Percentiles rank a stretch among this genome's conserved stretches.
These are phyloP conservation scores for Suhomyces bolitotheri DNA, from an alignment of 1,139 yeast genomes.

Conservation along the genomic window DNA sequence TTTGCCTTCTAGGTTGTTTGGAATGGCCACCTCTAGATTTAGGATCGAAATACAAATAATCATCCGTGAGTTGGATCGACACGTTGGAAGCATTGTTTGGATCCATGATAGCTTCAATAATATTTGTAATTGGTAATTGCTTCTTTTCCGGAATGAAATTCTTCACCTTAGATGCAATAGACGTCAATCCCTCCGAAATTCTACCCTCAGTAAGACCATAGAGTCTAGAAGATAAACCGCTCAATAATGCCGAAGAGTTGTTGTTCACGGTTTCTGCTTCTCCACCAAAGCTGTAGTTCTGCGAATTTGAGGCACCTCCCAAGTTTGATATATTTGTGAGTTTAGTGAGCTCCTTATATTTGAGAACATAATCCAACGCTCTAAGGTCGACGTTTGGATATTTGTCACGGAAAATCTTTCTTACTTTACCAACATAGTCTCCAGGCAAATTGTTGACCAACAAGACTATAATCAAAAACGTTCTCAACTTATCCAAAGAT, in stretches of 20 bases:
- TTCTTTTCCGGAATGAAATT: constrained; percentile 85
- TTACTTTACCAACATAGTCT: constrained; percentile 66
- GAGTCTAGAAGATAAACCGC: constrained; percentile 73
- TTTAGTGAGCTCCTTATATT: constrained; percentile 77
- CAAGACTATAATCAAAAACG: constrained; percentile 72
- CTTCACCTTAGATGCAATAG: constrained; percentile 83
- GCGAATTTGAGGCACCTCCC: constrained; percentile 21
- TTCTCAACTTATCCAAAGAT: constrained; percentile 78
- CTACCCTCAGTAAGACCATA: constrained; percentile 86
- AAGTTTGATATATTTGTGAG: constrained; percentile 52
- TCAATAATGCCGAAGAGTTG: constrained; percentile 63
- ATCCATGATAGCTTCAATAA: constrained; percentile 89
- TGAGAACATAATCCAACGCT: constrained; percentile 71
- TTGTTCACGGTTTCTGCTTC: constrained; percentile 17
- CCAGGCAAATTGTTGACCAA: constrained; percentile 55
- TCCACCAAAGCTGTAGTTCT: constrained; percentile 18
- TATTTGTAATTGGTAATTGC: constrained; percentile 83
- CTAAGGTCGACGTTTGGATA: constrained; percentile 61
- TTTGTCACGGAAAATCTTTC: constrained; percentile 54
- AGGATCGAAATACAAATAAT: constrained; percentile 88
- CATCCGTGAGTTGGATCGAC: constrained; percentile 73
- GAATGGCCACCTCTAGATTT: constrained; percentile 87
- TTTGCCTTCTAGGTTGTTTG: constrained; percentile 82
- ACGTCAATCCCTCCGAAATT: constrained; percentile 75
- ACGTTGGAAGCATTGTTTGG: constrained; percentile 66